A percentile compares a stretch with the other conserved stretches of the same genome.
Conservation (phyloP, 257 asterid genomes). For the Capsicum rhomboideum region DNA sequence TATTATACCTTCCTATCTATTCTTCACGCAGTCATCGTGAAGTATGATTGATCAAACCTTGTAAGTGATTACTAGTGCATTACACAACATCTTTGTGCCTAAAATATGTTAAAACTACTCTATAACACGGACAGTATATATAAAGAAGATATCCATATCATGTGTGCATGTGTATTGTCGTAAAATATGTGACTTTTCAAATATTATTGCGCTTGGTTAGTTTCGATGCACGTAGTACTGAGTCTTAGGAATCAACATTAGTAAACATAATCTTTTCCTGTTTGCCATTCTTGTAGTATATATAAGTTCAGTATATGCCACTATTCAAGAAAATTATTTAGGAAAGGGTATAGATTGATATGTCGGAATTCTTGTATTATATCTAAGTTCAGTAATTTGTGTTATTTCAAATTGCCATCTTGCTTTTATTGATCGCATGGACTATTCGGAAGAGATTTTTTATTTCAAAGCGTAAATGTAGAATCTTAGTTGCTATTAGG, state of each 20-base stretch:
- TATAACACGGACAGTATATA: neutral
- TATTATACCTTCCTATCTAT: too few species aligned
- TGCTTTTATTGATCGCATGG: neutral
- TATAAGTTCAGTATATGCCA: neutral
- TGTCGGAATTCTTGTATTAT: neutral
- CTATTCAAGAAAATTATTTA: too few species aligned
- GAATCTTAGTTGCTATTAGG: neutral
- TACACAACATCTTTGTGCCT: too few species aligned
- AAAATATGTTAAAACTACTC: neutral
- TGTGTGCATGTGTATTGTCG: neutral
- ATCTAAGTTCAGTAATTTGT: neutral
- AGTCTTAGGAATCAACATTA: neutral
- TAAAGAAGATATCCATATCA: neutral
- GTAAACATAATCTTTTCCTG: neutral
- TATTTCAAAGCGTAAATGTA: neutral
- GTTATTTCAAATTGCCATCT: neutral
- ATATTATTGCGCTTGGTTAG: neutral
- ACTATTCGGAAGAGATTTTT: neutral
- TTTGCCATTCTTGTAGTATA: neutral
- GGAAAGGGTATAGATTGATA: too few species aligned
- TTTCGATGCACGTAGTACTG: neutral
- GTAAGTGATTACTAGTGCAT: too few species aligned
- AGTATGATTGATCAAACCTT: too few species aligned
- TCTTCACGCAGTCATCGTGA: too few species aligned
- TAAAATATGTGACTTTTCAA: neutral